Evolutionary conservation across 2,329 filamentous ascomycete genomes (phyloP).

Genomic region (Sphaerulina musiva): DNA sequence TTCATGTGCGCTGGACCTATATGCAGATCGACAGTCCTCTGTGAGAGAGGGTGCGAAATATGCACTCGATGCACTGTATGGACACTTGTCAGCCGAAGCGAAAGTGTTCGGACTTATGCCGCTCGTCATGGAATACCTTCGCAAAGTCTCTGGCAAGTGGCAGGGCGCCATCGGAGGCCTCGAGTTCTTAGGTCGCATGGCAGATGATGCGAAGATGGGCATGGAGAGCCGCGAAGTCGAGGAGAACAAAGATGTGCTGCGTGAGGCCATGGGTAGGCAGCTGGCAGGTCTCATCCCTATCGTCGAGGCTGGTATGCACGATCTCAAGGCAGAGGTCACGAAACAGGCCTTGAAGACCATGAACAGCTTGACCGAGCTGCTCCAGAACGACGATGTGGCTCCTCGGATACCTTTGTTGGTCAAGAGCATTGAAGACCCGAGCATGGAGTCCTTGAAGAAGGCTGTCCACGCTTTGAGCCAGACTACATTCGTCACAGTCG

Average conservation of each 20-base stretch:
- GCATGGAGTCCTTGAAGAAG: conserved; percentile 80
- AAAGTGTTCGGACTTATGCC: conserved; percentile 78
- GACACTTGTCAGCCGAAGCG: conserved; percentile 70
- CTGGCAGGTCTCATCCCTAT: conserved; percentile 83
- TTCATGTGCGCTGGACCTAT: conserved; percentile 67
- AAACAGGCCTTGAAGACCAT: conserved; percentile 92
- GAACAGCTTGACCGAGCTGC: conserved; percentile 78
- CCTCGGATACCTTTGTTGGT: conserved; percentile 87
- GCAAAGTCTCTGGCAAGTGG: conserved; percentile 88
- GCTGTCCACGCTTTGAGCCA: conserved; percentile 94
- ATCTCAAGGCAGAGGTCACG: conserved; percentile 77
- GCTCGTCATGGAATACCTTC: conserved; percentile 65
- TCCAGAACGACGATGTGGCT: conserved; percentile 94
- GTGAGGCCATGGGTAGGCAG: conserved; percentile 83
- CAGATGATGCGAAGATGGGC: conserved; percentile 84
- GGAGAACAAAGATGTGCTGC: conserved; percentile 77
- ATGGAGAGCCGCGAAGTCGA: conserved; percentile 80
- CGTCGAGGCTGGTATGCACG: conserved; percentile 90
- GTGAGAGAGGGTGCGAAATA: conserved; percentile 91
- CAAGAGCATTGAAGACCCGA: conserved; percentile 92
- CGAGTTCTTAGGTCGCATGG: conserved; percentile 83
- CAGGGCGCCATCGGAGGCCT: conserved; percentile 87
- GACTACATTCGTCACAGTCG: conserved; percentile 96
- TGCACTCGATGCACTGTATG: conserved; percentile 82
- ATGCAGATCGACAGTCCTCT: conserved; percentile 82